Evolutionary conservation across 1,284 basidiomycete genomes (phyloP).

Genomic region (Termitomyces sp.): DNA sequence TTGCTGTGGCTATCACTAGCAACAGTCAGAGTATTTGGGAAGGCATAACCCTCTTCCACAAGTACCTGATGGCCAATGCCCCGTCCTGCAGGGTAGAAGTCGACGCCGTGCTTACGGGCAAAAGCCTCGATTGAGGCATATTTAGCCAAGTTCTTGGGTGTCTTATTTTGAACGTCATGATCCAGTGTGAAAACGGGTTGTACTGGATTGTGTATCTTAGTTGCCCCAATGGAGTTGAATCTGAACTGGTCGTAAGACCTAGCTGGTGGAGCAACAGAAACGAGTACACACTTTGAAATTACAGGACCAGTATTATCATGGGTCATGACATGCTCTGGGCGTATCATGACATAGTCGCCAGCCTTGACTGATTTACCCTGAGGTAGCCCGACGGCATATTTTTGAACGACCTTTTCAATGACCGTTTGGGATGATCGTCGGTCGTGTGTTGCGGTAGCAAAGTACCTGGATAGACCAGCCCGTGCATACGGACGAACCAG

Average conservation of each 20-base stretch:
- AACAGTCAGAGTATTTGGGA: conserved; percentile 89
- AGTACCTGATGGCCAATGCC: conserved; percentile 98
- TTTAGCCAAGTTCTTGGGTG: conserved; percentile 89
- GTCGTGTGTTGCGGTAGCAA: conserved; percentile 17
- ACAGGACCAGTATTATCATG: conserved; percentile 99
- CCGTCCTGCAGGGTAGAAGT: conserved; percentile 96
- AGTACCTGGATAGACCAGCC: conserved; percentile 7
- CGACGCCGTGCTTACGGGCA: conserved; percentile 80
- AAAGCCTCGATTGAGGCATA: conserved; percentile 93
- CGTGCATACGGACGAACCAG: conserved; percentile 9
- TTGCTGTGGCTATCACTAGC: conserved; percentile 98
- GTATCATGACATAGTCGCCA: conserved; percentile 99
- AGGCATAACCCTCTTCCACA: conserved; percentile 95
- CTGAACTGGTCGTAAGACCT: conserved; percentile 33
- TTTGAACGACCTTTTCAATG: conserved; percentile 98
- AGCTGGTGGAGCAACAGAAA: conserved; percentile 3
- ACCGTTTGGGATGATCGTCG: conserved; percentile 71
- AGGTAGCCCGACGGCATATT: conserved; percentile 87
- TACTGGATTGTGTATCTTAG: conserved; percentile 73
- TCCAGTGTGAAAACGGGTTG: conserved; percentile 97
- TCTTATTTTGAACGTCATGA: conserved; percentile 98
- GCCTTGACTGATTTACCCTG: conserved; percentile 76
- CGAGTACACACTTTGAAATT: conserved; percentile 76
- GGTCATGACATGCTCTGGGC: conserved; percentile 95
- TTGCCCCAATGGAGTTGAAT: conserved; percentile 94